phyloP scores from a whole-genome alignment of 2,329 filamentous ascomycete species.

The Xylaria hypoxylon region DNA sequence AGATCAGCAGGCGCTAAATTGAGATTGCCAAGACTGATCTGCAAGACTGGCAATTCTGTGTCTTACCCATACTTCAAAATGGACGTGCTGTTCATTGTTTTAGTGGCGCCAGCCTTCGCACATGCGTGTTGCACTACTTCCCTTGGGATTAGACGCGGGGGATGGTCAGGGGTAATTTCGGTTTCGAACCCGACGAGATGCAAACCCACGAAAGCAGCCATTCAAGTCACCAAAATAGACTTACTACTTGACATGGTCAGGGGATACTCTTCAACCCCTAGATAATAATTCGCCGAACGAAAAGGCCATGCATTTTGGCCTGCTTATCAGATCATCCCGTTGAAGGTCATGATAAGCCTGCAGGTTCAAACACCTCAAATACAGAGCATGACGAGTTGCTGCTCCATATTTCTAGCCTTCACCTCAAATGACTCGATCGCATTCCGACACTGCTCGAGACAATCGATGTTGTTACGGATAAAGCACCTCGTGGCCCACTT shows the following conservation, averaged over 20 bases:
- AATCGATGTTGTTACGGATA: too few species aligned
- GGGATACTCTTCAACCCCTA: background rate
- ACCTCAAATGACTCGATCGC: too few species aligned
- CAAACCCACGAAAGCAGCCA: background rate
- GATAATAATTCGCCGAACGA: background rate
- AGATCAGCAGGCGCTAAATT: constrained; percentile 4
- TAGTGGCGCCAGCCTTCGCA: background rate
- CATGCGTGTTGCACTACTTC: background rate
- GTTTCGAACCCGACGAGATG: background rate
- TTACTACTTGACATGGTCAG: background rate
- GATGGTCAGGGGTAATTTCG: background rate
- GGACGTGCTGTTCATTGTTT: background rate
- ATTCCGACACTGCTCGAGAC: too few species aligned
- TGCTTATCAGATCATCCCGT: background rate
- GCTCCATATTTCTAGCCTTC: too few species aligned
- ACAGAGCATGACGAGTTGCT: too few species aligned
- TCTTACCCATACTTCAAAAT: constrained; percentile 9
- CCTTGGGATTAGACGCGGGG: constrained; percentile 1
- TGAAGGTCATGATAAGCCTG: background rate
- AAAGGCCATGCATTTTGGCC: background rate
- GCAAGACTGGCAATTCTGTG: constrained; percentile 15
- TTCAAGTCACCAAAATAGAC: background rate
- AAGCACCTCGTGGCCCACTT: too few species aligned
- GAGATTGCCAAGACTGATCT: constrained; percentile 31
- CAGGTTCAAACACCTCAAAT: background rate